These are phyloP conservation scores for Polygonum aviculare DNA, from an alignment of 148 eudicot species.

Conservation along the genomic window DNA sequence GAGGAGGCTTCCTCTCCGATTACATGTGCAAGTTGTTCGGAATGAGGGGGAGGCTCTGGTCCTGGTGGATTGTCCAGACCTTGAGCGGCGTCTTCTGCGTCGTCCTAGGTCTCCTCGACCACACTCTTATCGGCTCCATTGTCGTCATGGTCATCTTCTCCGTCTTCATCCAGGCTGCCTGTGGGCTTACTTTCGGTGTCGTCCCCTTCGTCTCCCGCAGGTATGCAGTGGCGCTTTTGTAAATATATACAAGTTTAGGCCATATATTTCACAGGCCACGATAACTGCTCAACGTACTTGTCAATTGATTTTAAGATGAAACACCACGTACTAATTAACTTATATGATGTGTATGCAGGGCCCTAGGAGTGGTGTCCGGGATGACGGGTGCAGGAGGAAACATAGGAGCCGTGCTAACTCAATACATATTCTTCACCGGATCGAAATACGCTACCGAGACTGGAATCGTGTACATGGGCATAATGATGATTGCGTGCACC, in stretches of 20 bases:
- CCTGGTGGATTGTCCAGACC: constrained; percentile 55
- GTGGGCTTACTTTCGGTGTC: constrained; percentile 76
- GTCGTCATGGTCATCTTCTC: constrained; percentile 71
- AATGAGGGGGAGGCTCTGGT: constrained; percentile 78
- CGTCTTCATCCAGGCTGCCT: constrained; percentile 74
- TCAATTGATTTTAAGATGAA: too few species aligned
- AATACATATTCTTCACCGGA: constrained; percentile 76
- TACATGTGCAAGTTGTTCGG: constrained; percentile 46
- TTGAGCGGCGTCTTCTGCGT: constrained; percentile 58
- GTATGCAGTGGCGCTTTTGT: constrained; percentile 18
- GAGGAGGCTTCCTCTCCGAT: constrained; percentile 67
- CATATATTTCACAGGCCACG: too few species aligned
- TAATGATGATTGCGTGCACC: constrained; percentile 69
- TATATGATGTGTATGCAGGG: constrained; percentile 24
- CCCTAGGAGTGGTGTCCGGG: constrained; percentile 75
- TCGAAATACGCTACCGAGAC: constrained; percentile 47
- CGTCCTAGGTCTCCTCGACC: constrained; percentile 37
- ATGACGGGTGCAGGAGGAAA: constrained; percentile 89
- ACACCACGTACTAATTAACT: too few species aligned
- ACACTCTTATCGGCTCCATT: constrained; percentile 39
- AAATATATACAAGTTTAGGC: too few species aligned
- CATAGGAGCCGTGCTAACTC: constrained; percentile 76
- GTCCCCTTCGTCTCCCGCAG: constrained; percentile 82
- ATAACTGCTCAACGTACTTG: too few species aligned
- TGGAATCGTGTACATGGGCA: constrained; percentile 72